Evolutionary conservation across 495 filamentous ascomycete species (phyloP).

Genomic region (Trichoderma gamsii): DNA sequence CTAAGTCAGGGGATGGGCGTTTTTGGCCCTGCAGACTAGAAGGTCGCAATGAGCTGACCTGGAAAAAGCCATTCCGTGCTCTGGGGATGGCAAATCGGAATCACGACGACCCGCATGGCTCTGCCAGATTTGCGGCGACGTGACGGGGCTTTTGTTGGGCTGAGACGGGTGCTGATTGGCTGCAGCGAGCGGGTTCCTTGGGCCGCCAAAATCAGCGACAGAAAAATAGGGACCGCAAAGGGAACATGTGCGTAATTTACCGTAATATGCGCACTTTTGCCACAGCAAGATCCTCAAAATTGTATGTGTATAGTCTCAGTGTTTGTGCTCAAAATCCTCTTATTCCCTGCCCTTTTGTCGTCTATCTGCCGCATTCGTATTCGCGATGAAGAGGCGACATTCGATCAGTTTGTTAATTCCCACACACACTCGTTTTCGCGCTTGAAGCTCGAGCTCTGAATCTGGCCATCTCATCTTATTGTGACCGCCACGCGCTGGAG

Average conservation of each 20-base stretch:
- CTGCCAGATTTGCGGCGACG: neutral
- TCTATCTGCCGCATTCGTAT: conserved; percentile 21
- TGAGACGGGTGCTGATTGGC: neutral
- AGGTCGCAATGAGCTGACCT: conserved; percentile 30
- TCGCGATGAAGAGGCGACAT: conserved; percentile 13
- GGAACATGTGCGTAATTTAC: too few relatives aligned
- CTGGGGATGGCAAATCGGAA: conserved; percentile 12
- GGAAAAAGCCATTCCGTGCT: conserved; percentile 25
- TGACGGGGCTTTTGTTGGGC: neutral
- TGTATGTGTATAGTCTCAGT: too few relatives aligned
- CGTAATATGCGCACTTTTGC: too few relatives aligned
- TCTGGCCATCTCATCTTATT: neutral
- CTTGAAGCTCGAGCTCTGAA: neutral
- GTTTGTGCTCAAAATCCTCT: too few relatives aligned
- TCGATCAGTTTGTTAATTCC: neutral
- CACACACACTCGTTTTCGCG: too few relatives aligned
- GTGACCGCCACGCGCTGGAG: neutral
- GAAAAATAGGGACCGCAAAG: too few relatives aligned
- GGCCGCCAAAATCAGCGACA: too few relatives aligned
- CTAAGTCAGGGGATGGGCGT: conserved; percentile 9
- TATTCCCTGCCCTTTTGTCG: too few relatives aligned
- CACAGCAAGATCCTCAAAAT: too few relatives aligned
- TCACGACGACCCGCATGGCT: neutral
- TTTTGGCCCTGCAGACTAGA: neutral
- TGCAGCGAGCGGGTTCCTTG: neutral